Evolutionary conservation across 495 filamentous ascomycete genomes (phyloP).

Genomic region (Choiromyces venosus): DNA sequence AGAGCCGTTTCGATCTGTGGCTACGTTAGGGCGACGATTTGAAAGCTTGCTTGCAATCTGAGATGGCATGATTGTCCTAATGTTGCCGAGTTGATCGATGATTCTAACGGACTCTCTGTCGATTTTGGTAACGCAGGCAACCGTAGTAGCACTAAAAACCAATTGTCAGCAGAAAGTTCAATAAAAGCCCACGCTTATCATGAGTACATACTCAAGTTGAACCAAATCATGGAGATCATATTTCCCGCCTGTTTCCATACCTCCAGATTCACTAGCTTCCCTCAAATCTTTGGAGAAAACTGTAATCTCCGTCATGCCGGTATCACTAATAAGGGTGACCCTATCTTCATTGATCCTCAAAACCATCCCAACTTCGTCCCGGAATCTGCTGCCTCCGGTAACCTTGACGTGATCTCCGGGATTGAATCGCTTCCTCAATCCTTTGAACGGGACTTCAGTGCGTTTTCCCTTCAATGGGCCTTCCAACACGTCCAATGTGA

Average conservation of each 20-base stretch:
- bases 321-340: slow-evolving; percentile 86
- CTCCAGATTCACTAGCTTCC: slow-evolving; percentile 83
- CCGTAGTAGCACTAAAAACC: slow-evolving; percentile 62
- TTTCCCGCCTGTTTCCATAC: slow-evolving; percentile 68
- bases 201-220: slow-evolving; percentile 69
- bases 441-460: slow-evolving; percentile 88
- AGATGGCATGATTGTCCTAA: slow-evolving; percentile 75
- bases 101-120: slow-evolving; percentile 87
- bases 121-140: slow-evolving; percentile 88
- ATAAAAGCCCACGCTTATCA: not conserved
- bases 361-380: slow-evolving; percentile 94
- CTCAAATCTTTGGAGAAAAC: slow-evolving; percentile 97
- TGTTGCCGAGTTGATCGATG: slow-evolving; percentile 81
- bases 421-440: slow-evolving; percentile 85
- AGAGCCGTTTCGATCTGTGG: slow-evolving; percentile 86
- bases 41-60: slow-evolving; percentile 84
- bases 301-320: slow-evolving; percentile 85
- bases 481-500: slow-evolving; percentile 78
- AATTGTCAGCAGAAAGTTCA: slow-evolving; percentile 42
- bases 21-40: slow-evolving; percentile 72
- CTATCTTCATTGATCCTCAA: slow-evolving; percentile 84
- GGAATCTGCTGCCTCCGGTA: slow-evolving; percentile 86
- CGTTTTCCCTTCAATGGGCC: slow-evolving; percentile 74
- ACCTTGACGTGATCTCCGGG: slow-evolving; percentile 98
- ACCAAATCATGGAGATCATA: slow-evolving; percentile 91